Conservation (phyloP, 805 yeast species). For the Ogataea ramenticola region DNA sequence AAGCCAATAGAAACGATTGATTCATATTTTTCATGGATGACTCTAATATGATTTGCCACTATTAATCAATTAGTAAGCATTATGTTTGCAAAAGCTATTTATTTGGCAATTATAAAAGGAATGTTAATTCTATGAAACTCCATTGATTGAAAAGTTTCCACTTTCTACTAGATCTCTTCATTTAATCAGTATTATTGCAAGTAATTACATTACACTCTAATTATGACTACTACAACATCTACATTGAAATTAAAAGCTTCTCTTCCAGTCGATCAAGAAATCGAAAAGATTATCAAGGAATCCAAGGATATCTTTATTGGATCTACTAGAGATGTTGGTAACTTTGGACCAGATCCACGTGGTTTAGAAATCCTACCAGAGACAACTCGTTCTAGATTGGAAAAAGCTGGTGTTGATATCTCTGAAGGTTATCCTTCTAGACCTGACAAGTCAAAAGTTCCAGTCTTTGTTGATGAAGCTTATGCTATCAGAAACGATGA, state of each 20-base stretch:
- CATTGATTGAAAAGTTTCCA: no score
- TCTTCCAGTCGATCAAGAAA: slow-evolving; percentile 15
- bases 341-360: slow-evolving; percentile 13
- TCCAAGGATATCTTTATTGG: slow-evolving; percentile 5
- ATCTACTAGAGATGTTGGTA: neutral
- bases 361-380: slow-evolving; percentile 22
- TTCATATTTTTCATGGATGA: no score
- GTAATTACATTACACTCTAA: no score
- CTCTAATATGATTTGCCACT: no score
- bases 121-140: no score
- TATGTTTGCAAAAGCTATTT: no score
- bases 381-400: slow-evolving; percentile 23
- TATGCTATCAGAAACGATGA: slow-evolving; percentile 28
- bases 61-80: no score
- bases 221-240: slow-evolving; percentile 4
- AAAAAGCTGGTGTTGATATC: slow-evolving; percentile 28
- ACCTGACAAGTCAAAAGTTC: slow-evolving; percentile 27
- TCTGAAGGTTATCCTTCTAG: slow-evolving; percentile 32
- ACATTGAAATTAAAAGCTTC: slow-evolving; percentile 8
- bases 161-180: no score
- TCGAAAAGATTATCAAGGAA: slow-evolving; percentile 14
- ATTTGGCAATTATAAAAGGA: no score
- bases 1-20: no score
- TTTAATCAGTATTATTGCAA: no score
- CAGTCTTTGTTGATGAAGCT: slow-evolving; percentile 35